Base-by-base conservation (phyloP, 208 protist genomes). In the Acanthamoeba triangularis region DNA sequence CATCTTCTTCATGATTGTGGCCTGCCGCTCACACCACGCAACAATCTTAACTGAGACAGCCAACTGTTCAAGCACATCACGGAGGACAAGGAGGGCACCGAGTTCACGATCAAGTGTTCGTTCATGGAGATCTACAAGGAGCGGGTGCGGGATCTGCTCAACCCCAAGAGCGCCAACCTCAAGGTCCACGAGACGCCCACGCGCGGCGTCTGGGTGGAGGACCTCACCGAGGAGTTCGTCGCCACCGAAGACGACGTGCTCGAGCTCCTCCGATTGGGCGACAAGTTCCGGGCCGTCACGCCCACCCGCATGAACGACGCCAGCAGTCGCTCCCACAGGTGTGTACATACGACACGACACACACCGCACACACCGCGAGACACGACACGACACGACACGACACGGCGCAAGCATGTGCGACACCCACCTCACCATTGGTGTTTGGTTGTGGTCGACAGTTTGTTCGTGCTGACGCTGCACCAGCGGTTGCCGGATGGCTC, bases 81-180 rank as follows among this genome's bases (percentile, higher is more conserved):
- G 11, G 59, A 74, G 85, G 85, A 92, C 59, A 85, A 28, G 54
- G 85, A 94, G 35, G 78, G 93, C 41, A 98, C 98, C 20, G 99
- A 99, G 90, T 99, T 99, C 96, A 98, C 98, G 30, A 98, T 99
- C 44, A 98, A 98, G 52, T 97, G 99, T 56, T 98, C 98, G 35
- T 99, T 99, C 97, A 97, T 99, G 33, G 99, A 99, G 96, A 98
- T 99, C 72, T 99, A 99, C 97, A 99, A 99, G 98, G 99, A 99
- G 67, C 98, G 98, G 95, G 98, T 99, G 44, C 96, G 98, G 5
- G 99, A 99, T 96, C 95, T 99, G 59, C 96, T 99, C 6, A 96
- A 97, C 52, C 93, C 98, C 23, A 98, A 98, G 92, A 97, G 97
- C 25, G 85, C 59, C 63, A 98, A 98, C 90, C 97, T 99, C 56